A percentile compares a stretch with the other conserved stretches of the same genome.
Conservation (phyloP, 129 eudicot genomes). For the Erigeron canadensis region DNA sequence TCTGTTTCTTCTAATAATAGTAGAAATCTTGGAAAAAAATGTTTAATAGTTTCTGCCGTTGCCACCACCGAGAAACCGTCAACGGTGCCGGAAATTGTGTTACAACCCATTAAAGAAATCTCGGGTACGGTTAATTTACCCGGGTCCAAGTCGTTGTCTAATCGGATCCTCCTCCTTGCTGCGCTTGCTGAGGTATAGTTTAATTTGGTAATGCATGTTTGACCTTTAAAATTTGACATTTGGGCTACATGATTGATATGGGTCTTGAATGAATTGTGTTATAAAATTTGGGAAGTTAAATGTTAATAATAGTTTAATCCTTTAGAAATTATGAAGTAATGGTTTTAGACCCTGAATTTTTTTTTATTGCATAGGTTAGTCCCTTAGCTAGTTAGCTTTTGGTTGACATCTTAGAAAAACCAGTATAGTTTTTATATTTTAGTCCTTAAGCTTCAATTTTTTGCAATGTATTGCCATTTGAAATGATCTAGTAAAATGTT, state of each 20-base stretch:
- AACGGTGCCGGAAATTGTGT: constrained; percentile 76
- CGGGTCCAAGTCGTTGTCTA: constrained; percentile 89
- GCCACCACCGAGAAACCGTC: constrained; percentile 85
- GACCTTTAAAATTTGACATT: constrained; percentile 1
- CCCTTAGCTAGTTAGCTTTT: too few species aligned
- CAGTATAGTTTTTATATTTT: too few species aligned
- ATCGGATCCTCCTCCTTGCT: constrained; percentile 90
- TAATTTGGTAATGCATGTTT: constrained; percentile 6
- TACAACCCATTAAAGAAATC: constrained; percentile 91
- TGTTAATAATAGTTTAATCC: too few species aligned
- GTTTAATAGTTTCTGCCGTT: constrained; percentile 47
- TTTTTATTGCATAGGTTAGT: too few species aligned
- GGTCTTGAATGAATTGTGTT: background rate
- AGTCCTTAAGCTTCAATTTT: too few species aligned
- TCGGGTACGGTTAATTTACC: constrained; percentile 89
- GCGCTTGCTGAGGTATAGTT: constrained; percentile 74
- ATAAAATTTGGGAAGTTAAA: background rate
- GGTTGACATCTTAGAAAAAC: too few species aligned
- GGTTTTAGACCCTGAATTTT: too few species aligned
- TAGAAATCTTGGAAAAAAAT: constrained; percentile 10
- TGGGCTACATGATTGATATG: background rate
- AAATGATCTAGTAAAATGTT: too few species aligned
- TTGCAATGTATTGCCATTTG: too few species aligned
- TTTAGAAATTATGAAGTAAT: too few species aligned
- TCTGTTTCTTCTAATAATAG: constrained; percentile 15